These are phyloP conservation scores for Carex scoparia DNA, from an alignment of 176 grass and related monocot genomes.

Conservation along the genomic window DNA sequence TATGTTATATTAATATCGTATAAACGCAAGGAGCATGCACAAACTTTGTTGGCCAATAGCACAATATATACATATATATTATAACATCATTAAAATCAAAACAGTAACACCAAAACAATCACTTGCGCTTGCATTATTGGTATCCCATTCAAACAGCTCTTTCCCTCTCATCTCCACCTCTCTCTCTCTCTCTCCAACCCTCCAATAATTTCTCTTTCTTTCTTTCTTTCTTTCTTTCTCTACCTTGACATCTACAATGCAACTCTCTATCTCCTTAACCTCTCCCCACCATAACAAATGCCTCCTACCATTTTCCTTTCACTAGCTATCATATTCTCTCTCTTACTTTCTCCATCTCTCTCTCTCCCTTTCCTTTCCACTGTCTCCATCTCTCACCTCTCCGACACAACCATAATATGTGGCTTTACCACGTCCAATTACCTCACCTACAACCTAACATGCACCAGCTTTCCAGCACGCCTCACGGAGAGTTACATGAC, in stretches of 20 bases:
- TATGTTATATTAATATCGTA: conserved; percentile 3
- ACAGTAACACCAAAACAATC: conserved; percentile 1
- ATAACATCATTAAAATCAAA: conserved; percentile 6
- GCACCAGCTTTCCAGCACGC: conserved; percentile 32
- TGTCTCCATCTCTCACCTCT: conserved; percentile 53
- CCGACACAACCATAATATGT: conserved; percentile 32
- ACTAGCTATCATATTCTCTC: conserved; percentile 22
- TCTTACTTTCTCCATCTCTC: conserved; percentile 32
- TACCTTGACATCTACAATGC: conserved; percentile 14
- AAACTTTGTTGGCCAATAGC: not conserved
- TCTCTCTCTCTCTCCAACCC: not conserved
- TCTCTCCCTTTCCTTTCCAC: conserved; percentile 45
- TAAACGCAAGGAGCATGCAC: conserved; percentile 18
- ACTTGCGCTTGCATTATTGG: conserved; percentile 14
- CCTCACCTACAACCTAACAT: conserved; percentile 36
- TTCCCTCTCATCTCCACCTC: conserved; percentile 21
- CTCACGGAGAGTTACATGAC: conserved; percentile 19
- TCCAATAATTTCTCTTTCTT: conserved; percentile 3
- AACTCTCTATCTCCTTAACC: conserved; percentile 19
- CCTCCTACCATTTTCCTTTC: conserved; percentile 33
- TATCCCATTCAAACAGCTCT: conserved; percentile 21
- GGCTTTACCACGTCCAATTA: not conserved
- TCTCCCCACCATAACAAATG: conserved; percentile 40
- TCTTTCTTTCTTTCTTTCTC: conserved; percentile 14
- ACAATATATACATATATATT: not conserved